A percentile compares a stretch with the other conserved stretches of the same genome.
Conservation (phyloP, 2,329 filamentous ascomycete species). For the Trichoderma sp. region DNA sequence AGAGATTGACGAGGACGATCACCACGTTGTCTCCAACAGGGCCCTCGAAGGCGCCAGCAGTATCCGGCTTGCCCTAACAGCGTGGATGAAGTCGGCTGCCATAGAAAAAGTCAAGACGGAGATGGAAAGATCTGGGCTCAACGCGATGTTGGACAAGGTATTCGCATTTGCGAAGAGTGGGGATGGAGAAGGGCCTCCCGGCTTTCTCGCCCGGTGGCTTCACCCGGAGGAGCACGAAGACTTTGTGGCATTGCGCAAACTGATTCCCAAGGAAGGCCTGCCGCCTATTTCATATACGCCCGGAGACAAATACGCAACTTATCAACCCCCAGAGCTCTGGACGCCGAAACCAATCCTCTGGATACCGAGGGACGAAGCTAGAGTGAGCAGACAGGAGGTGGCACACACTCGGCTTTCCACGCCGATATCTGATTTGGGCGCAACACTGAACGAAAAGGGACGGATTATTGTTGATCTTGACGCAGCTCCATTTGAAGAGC, state of each 20-base stretch:
- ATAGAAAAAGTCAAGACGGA: constrained; percentile 33
- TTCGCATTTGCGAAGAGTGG: constrained; percentile 30
- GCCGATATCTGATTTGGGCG: constrained; percentile 65
- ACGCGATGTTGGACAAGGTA: constrained; percentile 28
- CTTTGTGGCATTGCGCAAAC: constrained; percentile 65
- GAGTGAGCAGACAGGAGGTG: constrained; percentile 75
- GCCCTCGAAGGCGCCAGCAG: constrained; percentile 40
- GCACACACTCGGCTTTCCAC: constrained; percentile 67
- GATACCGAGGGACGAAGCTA: constrained; percentile 74
- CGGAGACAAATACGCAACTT: constrained; percentile 59
- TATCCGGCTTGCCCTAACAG: constrained; percentile 31
- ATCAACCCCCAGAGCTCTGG: constrained; percentile 64
- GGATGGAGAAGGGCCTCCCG: constrained; percentile 34
- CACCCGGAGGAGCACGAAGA: constrained; percentile 74
- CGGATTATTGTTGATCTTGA: constrained; percentile 36
- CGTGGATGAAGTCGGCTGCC: constrained; percentile 38
- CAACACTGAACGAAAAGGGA: constrained; percentile 34
- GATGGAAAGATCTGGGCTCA: constrained; percentile 29
- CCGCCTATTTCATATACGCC: constrained; percentile 46
- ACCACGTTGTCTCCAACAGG: constrained; percentile 29
- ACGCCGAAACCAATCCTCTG: constrained; percentile 67
- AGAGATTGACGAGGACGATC: constrained; percentile 28
- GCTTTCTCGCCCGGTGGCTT: constrained; percentile 64
- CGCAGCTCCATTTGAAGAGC: constrained; percentile 37
- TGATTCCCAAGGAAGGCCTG: constrained; percentile 58